Evolutionary conservation across 2,329 filamentous ascomycete genomes (phyloP).

Genomic region (Mycocentrospora acerina): DNA sequence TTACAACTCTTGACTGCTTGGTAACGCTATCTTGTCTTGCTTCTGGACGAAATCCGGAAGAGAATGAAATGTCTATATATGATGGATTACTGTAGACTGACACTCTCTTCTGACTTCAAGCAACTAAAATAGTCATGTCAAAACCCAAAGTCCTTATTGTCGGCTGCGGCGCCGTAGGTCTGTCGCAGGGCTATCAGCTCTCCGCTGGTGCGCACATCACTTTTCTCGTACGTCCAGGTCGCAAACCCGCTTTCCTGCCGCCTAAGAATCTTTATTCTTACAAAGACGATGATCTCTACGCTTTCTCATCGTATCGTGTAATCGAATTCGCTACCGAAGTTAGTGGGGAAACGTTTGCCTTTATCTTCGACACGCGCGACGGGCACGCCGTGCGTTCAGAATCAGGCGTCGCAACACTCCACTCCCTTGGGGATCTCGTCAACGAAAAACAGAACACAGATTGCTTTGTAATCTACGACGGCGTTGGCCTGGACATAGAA

Average conservation of each 20-base stretch:
- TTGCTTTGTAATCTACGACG: slow-evolving; percentile 18
- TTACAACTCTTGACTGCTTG: too few species aligned
- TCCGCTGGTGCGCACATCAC: slow-evolving; percentile 20
- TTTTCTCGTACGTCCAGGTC: slow-evolving; percentile 25
- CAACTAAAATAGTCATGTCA: slow-evolving; percentile 9
- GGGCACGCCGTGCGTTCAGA: slow-evolving; percentile 22
- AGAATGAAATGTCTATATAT: too few species aligned
- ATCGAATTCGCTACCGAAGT: slow-evolving; percentile 19
- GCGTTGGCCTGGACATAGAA: slow-evolving; percentile 17
- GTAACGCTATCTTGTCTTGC: too few species aligned
- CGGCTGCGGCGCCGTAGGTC: slow-evolving; percentile 24
- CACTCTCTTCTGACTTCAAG: too few species aligned
- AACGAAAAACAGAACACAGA: slow-evolving; percentile 5
- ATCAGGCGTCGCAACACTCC: slow-evolving; percentile 13
- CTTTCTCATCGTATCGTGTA: slow-evolving; percentile 18
- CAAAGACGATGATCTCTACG: slow-evolving; percentile 15
- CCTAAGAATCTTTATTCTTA: slow-evolving; percentile 25
- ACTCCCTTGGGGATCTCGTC: slow-evolving; percentile 14
- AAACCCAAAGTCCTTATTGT: slow-evolving; percentile 22
- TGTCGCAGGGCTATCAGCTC: slow-evolving; percentile 21
- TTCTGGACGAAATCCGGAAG: too few species aligned
- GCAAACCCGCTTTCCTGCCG: slow-evolving; percentile 14
- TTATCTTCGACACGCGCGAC: slow-evolving; percentile 24
- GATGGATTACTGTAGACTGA: too few species aligned
- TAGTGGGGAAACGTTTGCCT: slow-evolving; percentile 13